Percentiles rank a stretch among this genome's conserved stretches.
Conservation (phyloP, 1,139 yeast genomes). For the Pichia sp. region DNA sequence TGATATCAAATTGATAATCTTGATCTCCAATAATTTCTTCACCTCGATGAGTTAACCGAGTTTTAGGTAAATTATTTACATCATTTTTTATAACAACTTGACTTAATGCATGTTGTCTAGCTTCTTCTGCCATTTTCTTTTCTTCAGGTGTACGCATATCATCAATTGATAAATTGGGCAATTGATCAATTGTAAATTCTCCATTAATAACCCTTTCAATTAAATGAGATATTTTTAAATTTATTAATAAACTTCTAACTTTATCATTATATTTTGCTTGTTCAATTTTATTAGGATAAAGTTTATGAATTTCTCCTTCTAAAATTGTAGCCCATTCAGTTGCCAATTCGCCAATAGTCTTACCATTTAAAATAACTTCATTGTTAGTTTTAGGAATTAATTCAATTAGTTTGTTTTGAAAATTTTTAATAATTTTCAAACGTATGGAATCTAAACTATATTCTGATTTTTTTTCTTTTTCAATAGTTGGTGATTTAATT, state of each 20-base stretch:
- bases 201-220: slow-evolving; percentile 46
- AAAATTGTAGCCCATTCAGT: slow-evolving; percentile 37
- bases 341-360: slow-evolving; percentile 28
- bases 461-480: slow-evolving; percentile 3
- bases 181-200: slow-evolving; percentile 41
- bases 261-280: slow-evolving; percentile 44
- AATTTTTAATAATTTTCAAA: slow-evolving; percentile 4
- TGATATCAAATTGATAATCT: slow-evolving; percentile 35
- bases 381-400: slow-evolving; percentile 4
- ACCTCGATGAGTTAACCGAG: slow-evolving; percentile 79
- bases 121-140: slow-evolving; percentile 62
- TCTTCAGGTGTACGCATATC: slow-evolving; percentile 70
- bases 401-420: slow-evolving; percentile 5
- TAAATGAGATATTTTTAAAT: slow-evolving; percentile 44
- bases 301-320: slow-evolving; percentile 37
- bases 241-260: slow-evolving; percentile 47
- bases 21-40: slow-evolving; percentile 65
- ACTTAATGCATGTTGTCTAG: slow-evolving; percentile 60
- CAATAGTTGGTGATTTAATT: slow-evolving; percentile 1
- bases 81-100: slow-evolving; percentile 53
- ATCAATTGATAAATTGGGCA: slow-evolving; percentile 55
- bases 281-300: slow-evolving; percentile 25
- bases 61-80: slow-evolving; percentile 43
- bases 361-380: slow-evolving; percentile 22
- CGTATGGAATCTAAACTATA: slow-evolving; percentile 3